phyloP scores from a whole-genome alignment of 2,329 filamentous ascomycete genomes.

The Beauveria pseudobassiana region DNA sequence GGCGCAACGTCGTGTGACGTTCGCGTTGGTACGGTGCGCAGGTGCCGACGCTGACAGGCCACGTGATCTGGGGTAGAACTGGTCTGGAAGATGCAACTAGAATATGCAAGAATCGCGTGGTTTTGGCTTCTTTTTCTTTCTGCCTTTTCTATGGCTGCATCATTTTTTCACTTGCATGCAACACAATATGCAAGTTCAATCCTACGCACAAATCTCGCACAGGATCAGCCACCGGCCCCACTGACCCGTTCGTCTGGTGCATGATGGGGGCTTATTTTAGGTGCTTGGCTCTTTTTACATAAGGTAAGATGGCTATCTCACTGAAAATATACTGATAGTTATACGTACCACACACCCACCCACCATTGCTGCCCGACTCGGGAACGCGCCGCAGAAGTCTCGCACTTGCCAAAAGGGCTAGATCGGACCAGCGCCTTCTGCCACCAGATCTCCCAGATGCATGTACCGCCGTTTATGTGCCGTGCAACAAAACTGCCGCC shows the following conservation, averaged over 20 bases:
- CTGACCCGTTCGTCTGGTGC: background rate
- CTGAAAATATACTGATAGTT: no score
- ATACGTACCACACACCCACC: no score
- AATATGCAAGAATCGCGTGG: background rate
- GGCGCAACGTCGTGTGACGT: no score
- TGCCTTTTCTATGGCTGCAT: background rate
- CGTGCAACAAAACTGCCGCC: background rate
- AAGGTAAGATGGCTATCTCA: no score
- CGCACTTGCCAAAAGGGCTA: background rate
- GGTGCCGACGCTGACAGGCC: background rate
- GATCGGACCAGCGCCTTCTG: background rate
- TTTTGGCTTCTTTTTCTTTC: background rate
- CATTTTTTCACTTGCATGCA: background rate
- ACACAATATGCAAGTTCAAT: background rate
- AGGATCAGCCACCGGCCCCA: background rate
- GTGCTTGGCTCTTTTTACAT: no score
- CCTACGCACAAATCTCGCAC: constrained; percentile 10
- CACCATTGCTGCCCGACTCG: no score
- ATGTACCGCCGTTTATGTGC: background rate
- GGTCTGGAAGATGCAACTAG: background rate
- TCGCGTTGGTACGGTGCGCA: no score
- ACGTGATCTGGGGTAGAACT: background rate
- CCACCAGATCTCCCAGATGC: background rate
- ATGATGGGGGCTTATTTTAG: background rate
- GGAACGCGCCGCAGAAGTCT: background rate